These are phyloP conservation scores for Exsudoporus frostii DNA, from an alignment of 768 basidiomycete species.

Conservation along the genomic window DNA sequence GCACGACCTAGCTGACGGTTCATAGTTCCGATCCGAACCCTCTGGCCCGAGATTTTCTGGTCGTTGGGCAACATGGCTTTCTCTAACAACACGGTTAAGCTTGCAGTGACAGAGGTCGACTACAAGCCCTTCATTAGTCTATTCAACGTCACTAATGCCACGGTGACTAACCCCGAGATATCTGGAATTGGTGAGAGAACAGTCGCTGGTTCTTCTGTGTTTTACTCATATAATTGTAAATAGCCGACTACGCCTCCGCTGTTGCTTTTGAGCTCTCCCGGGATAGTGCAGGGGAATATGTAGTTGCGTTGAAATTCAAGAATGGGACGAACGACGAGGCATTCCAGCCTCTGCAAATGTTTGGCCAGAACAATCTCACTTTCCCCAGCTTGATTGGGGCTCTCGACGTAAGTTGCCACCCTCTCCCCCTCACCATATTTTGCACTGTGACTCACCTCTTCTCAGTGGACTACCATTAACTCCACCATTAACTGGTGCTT, in stretches of 20 bases:
- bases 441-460: neutral
- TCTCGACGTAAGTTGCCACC: conserved; percentile 15
- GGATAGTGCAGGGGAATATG: conserved; percentile 61
- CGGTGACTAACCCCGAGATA: conserved; percentile 55
- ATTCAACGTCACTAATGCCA: conserved; percentile 72
- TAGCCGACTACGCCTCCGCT: conserved; percentile 71
- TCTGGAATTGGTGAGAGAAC: conserved; percentile 58
- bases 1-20: neutral
- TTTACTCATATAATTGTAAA: neutral
- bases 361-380: conserved; percentile 39
- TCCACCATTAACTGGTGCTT: conserved; percentile 33
- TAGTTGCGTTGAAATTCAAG: conserved; percentile 79
- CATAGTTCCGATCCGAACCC: conserved; percentile 75
- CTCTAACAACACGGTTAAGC: conserved; percentile 69
- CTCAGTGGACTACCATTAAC: conserved; percentile 29
- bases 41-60: conserved; percentile 66
- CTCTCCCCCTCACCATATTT: neutral
- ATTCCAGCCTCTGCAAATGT: conserved; percentile 66
- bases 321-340: conserved; percentile 59
- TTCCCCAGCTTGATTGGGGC: conserved; percentile 16
- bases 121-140: conserved; percentile 90
- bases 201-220: neutral
- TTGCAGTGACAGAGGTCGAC: conserved; percentile 72
- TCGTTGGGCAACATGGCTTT: conserved; percentile 75
- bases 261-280: conserved; percentile 67